Conservation (phyloP, 441 rosid genomes). For the Melastoma candidum region DNA sequence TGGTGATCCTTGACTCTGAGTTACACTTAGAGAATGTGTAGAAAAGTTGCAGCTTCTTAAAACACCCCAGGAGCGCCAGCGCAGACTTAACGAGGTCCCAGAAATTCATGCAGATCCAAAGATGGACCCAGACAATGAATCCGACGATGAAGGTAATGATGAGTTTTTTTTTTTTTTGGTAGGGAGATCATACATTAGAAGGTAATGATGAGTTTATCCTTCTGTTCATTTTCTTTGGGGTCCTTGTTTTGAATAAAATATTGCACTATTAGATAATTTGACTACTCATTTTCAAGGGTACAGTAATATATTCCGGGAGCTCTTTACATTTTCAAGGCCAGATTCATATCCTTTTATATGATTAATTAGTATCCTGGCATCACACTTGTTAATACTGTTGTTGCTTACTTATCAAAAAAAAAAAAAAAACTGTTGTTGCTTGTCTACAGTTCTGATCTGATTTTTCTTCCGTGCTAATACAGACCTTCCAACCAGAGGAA, state of each 20-base stretch:
- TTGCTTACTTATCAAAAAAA: constrained; percentile 1
- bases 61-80: constrained; percentile 87
- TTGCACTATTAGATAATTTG: too few relatives aligned
- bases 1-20: constrained; percentile 46
- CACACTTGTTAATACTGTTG: background rate
- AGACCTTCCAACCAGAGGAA: constrained; percentile 44
- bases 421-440: too few relatives aligned
- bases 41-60: constrained; percentile 89
- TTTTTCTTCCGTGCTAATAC: constrained; percentile 21
- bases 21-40: constrained; percentile 94
- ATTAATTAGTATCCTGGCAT: too few relatives aligned
- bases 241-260: too few relatives aligned
- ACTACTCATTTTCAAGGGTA: too few relatives aligned
- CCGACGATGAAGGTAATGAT: too few relatives aligned
- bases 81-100: constrained; percentile 83
- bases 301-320: too few relatives aligned
- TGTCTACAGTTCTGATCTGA: constrained; percentile 13
- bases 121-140: constrained; percentile 95
- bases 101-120: constrained; percentile 87
- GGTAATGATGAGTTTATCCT: constrained; percentile 49
- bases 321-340: too few relatives aligned
- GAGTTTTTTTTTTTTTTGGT: too few relatives aligned
- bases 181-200: too few relatives aligned
- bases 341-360: too few relatives aligned
- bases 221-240: background rate